Conservation (phyloP, 129 eudicot genomes). For the Tagetes patula region DNA sequence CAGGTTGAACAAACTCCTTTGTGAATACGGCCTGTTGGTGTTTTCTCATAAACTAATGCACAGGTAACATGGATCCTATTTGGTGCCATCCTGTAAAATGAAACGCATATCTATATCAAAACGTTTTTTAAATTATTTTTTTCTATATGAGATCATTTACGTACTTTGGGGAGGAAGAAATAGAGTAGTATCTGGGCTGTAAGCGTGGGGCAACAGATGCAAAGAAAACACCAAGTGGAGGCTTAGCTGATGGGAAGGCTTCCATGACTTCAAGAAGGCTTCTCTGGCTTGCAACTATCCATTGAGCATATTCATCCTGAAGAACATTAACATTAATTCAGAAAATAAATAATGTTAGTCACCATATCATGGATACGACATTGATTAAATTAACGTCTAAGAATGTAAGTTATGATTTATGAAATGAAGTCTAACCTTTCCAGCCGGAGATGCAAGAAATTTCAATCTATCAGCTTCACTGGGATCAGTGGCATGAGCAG, state of each 20-base stretch:
- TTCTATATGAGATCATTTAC: conserved; percentile 1
- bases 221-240: conserved; percentile 96
- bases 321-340: not conserved
- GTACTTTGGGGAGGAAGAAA: conserved; percentile 92
- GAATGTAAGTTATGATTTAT: not conserved
- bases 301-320: conserved; percentile 97
- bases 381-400: not conserved
- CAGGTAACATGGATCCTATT: conserved; percentile 94
- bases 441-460: conserved; percentile 92
- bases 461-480: conserved; percentile 86
- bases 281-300: conserved; percentile 84
- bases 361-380: not conserved
- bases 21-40: conserved; percentile 84
- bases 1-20: conserved; percentile 97
- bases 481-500: conserved; percentile 87
- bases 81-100: conserved; percentile 65
- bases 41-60: conserved; percentile 85
- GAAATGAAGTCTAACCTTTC: conserved; percentile 61
- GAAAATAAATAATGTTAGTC: conserved; percentile 13
- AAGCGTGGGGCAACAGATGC: conserved; percentile 90
- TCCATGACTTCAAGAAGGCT: conserved; percentile 93
- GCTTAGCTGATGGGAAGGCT: conserved; percentile 90
- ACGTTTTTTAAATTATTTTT: not conserved
- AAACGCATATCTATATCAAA: not conserved
- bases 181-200: conserved; percentile 96